Conservation (phyloP, 129 eudicot species). For the Ambrosia artemisiifolia region DNA sequence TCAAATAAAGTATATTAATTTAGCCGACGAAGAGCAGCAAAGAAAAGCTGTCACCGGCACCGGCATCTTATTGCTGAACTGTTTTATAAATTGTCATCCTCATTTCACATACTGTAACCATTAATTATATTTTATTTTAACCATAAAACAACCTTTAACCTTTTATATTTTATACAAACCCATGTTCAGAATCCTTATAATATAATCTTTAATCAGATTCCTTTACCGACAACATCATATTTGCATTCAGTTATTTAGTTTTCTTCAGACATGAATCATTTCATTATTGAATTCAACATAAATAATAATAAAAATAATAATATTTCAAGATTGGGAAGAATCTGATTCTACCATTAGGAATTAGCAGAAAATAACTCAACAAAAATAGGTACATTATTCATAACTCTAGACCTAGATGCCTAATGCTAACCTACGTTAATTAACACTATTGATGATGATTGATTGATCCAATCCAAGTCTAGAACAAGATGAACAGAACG, state of each 20-base stretch:
- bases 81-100: background rate
- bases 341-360: conserved; percentile 20
- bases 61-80: conserved; percentile 1
- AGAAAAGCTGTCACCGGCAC: background rate
- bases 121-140: background rate
- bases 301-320: background rate
- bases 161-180: background rate
- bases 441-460: conserved; percentile 6
- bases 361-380: background rate
- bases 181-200: conserved; percentile 1
- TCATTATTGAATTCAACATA: background rate
- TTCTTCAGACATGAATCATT: background rate
- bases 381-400: conserved; percentile 29
- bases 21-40: background rate
- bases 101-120: background rate
- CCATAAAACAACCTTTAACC: background rate
- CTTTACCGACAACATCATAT: conserved; percentile 33
- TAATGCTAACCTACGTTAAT: conserved; percentile 9
- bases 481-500: background rate
- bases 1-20: too few species aligned
- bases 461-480: background rate
- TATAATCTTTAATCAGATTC: conserved; percentile 18
- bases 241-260: conserved; percentile 14
- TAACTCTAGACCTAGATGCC: conserved; percentile 20
- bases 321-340: background rate